phyloP scores from a whole-genome alignment of 306 rosid species.

The Quercus variabilis region DNA sequence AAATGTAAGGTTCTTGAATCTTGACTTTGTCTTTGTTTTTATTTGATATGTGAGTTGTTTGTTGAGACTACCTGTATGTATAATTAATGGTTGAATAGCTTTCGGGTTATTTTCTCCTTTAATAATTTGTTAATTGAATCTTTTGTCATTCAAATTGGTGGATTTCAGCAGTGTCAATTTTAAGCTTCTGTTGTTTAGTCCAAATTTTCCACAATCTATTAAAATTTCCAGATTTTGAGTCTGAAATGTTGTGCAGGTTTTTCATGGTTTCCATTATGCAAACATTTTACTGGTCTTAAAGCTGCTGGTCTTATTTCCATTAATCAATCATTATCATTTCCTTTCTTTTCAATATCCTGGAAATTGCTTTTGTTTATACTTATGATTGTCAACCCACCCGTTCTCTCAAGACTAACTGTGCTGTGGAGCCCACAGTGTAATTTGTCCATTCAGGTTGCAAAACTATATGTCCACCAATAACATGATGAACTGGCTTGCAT shows the following conservation, averaged over 20 bases:
- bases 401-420: neutral
- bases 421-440: neutral
- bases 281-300: neutral
- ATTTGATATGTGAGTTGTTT: conserved; percentile 8
- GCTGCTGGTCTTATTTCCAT: neutral
- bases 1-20: conserved; percentile 47
- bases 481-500: neutral
- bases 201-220: neutral
- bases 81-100: neutral
- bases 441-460: neutral
- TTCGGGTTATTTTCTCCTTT: conserved; percentile 6
- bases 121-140: conserved; percentile 1
- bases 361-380: neutral
- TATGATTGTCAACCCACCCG: neutral
- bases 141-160: neutral
- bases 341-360: neutral
- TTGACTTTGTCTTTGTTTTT: neutral
- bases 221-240: neutral
- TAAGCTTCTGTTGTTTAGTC: neutral
- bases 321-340: neutral
- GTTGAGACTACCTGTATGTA: neutral
- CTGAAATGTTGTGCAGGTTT: neutral
- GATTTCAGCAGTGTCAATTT: neutral
- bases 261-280: neutral
- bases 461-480: neutral